These are phyloP conservation scores for Musa schizocarpa DNA, from an alignment of 176 grass and related monocot genomes.

Conservation along the genomic window DNA sequence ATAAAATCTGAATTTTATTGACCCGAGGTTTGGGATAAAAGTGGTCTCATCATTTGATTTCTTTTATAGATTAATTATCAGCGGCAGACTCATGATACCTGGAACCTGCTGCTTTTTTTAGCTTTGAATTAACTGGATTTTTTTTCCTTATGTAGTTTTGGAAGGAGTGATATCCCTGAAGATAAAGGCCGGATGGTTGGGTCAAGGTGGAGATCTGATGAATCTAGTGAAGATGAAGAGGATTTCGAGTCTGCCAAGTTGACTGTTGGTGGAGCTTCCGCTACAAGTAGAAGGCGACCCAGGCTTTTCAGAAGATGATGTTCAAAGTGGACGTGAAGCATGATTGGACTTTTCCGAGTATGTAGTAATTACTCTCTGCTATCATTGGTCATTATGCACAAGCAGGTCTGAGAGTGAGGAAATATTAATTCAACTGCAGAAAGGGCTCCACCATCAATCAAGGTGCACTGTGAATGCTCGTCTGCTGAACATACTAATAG, in stretches of 20 bases:
- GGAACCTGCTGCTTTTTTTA: not conserved
- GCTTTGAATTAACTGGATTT: not conserved
- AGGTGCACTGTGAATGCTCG: not conserved
- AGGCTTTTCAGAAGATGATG: slow-evolving; percentile 40
- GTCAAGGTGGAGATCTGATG: slow-evolving; percentile 70
- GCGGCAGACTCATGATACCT: not conserved
- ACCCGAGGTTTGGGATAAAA: not conserved
- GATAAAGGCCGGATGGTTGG: slow-evolving; percentile 27
- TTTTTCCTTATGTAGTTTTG: slow-evolving; percentile 21
- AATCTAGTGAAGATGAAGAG: slow-evolving; percentile 63
- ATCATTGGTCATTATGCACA: not conserved
- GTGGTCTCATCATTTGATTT: not conserved
- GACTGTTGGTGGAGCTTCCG: slow-evolving; percentile 25
- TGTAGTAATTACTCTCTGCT: not conserved
- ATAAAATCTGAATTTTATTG: not conserved
- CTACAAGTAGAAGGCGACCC: slow-evolving; percentile 29
- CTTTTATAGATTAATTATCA: not conserved
- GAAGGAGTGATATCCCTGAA: slow-evolving; percentile 17
- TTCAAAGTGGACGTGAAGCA: not conserved
- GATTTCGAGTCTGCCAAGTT: slow-evolving; percentile 17
- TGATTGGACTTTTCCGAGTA: too few species aligned
- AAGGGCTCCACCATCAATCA: too few species aligned
- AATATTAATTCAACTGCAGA: not conserved
- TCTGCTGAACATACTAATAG: not conserved
- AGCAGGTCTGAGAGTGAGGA: not conserved